Percentiles rank a stretch among this genome's conserved stretches.
phyloP scores from a whole-genome alignment of 225 moss, liverwort and hornwort species.

The Climacium dendroides region DNA sequence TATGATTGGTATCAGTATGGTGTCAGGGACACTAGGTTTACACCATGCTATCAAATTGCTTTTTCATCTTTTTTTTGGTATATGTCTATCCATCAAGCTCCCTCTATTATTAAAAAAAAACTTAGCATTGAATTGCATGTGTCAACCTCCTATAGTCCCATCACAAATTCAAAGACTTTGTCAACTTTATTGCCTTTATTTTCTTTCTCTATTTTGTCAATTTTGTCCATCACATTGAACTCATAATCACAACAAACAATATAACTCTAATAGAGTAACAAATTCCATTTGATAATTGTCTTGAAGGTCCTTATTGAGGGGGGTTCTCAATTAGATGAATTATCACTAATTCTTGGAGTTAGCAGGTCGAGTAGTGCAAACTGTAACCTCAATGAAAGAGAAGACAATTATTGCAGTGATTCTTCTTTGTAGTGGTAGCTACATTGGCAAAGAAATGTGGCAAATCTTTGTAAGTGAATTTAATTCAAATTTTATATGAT shows the following conservation, averaged over 20 bases:
- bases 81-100: neutral
- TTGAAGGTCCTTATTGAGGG: neutral
- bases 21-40: constrained; percentile 21
- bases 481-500: neutral
- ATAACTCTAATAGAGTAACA: neutral
- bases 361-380: neutral
- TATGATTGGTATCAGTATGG: constrained; percentile 33
- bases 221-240: neutral
- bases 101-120: neutral
- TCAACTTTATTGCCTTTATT: neutral
- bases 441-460: constrained; percentile 42
- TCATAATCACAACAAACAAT: neutral
- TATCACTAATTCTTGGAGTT: neutral
- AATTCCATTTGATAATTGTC: neutral
- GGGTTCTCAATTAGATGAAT: neutral
- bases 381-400: constrained; percentile 19
- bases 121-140: neutral
- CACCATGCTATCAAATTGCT: constrained; percentile 4
- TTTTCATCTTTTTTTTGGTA: constrained; percentile 27
- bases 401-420: constrained; percentile 23
- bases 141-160: too few relatives aligned
- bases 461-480: constrained; percentile 30
- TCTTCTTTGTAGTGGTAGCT: constrained; percentile 29
- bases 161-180: neutral
- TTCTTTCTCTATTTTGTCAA: neutral